phyloP scores from a whole-genome alignment of 2,329 filamentous ascomycete genomes.

The Fusarium austroafricanum region DNA sequence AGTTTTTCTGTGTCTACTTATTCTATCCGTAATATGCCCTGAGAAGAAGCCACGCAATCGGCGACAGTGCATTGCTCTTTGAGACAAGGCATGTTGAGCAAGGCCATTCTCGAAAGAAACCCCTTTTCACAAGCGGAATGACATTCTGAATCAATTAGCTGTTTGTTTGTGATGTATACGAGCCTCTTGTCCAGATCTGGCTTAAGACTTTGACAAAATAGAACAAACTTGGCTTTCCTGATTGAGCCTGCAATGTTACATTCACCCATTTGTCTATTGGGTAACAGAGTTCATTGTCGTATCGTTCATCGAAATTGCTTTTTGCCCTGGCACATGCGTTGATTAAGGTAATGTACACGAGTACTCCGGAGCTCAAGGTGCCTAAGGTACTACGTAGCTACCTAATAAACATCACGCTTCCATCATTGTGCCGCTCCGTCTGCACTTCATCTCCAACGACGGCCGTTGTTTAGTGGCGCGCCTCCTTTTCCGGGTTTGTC shows the following conservation, averaged over 20 bases:
- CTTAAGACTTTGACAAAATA: slow-evolving; percentile 5
- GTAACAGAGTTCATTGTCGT: background rate
- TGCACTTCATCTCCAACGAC: slow-evolving; percentile 11
- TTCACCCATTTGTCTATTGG: slow-evolving; percentile 10
- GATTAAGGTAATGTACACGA: background rate
- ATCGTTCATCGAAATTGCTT: slow-evolving; percentile 16
- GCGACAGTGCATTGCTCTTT: background rate
- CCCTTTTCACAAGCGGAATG: slow-evolving; percentile 25
- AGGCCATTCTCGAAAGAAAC: background rate
- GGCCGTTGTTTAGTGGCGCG: slow-evolving; percentile 34
- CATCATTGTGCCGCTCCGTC: slow-evolving; percentile 25
- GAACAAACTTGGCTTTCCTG: slow-evolving; percentile 17
- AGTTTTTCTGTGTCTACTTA: background rate
- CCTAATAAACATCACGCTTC: slow-evolving; percentile 12
- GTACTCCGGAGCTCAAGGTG: too few species aligned
- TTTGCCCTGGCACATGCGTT: background rate
- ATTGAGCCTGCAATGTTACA: slow-evolving; percentile 27
- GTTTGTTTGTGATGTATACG: slow-evolving; percentile 2
- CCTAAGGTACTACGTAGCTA: background rate
- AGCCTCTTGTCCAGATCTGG: background rate
- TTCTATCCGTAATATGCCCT: too few species aligned
- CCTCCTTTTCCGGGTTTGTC: slow-evolving; percentile 41
- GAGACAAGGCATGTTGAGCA: background rate
- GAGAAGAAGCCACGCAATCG: background rate
- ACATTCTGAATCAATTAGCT: slow-evolving; percentile 14